Base-by-base conservation (phyloP, 768 basidiomycete genomes). In the Udeniomyces megalosporus region DNA sequence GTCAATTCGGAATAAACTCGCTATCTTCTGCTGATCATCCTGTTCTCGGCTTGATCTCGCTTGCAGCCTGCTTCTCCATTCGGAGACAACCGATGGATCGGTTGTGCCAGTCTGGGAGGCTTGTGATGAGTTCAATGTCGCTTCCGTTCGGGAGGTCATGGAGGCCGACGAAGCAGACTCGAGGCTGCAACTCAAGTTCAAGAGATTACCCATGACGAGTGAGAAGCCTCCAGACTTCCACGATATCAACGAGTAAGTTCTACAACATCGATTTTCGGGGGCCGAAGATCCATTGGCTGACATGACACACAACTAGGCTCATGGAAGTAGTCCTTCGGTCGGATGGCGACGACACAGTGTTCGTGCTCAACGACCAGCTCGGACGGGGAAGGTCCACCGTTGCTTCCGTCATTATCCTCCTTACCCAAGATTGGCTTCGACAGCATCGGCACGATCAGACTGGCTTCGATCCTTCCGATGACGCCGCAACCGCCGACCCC, bases 101-200 rank as follows among this genome's bases (percentile, higher is more conserved):
- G 86, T 99, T 7, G 80, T 91, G 5, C 92, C 95, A 0, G 78
- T 95, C 1, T 99, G 93, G 93, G 93, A 97, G 72, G 86, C 89
- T 66, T 88, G 87, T 3, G 79, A 79, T 45, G 72, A 78, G 35
- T 75, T 78, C 10, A 78, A 88, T 67, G 84, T 97, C 15, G 80
- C 82, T 32, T 86, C 88, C 1, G 77, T 95, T 46, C 86, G 86
- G 70, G 88, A 95, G 55, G 81, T 92, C 65, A 96, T 97, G 91
- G 80, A 76, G 24, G 65, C 42, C 29, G 32, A 62, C n/a, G n/a
- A n/a, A n/a, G n/a, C n/a, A n/a, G n/a, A n/a, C n/a, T n/a, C n/a
- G n/a, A n/a, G n/a, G n/a, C n/a, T n/a, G n/a, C n/a, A 2, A 67
- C 69, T 4, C 29, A 77, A 80, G 61, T 95, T 92, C 72, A 76